Evolutionary conservation across 768 basidiomycete species (phyloP).

Genomic region (Gloeopeniophorella convolvens): DNA sequence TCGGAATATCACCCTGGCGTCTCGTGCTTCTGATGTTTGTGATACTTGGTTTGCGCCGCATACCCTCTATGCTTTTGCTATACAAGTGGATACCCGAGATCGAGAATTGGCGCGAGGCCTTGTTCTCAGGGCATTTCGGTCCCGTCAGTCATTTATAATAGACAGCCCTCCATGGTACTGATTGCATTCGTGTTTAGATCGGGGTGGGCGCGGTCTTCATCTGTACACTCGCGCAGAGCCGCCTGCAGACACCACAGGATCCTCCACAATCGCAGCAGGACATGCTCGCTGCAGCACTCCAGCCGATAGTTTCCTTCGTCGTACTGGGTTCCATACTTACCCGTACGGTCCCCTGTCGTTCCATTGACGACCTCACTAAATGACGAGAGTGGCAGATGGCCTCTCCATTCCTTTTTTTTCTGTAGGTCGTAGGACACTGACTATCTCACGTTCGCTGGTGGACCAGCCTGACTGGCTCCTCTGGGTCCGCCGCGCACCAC

Average conservation of each 20-base stretch:
- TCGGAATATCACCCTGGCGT: slow-evolving; percentile 65
- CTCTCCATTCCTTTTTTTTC: slow-evolving; percentile 49
- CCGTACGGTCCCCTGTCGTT: slow-evolving; percentile 40
- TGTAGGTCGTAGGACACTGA: slow-evolving; percentile 20
- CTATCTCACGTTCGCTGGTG: slow-evolving; percentile 1
- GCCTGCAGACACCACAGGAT: slow-evolving; percentile 47
- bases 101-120: slow-evolving; percentile 72
- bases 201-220: slow-evolving; percentile 92
- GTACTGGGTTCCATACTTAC: slow-evolving; percentile 82
- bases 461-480: slow-evolving; percentile 19
- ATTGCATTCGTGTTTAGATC: slow-evolving; percentile 47
- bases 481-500: slow-evolving; percentile 16
- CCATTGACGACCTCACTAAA: neutral
- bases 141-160: slow-evolving; percentile 19
- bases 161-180: neutral
- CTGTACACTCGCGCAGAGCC: slow-evolving; percentile 60
- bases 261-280: slow-evolving; percentile 69
- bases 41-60: slow-evolving; percentile 70
- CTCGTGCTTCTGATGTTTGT: slow-evolving; percentile 59
- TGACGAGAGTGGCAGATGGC: too few species aligned
- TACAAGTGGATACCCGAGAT: slow-evolving; percentile 89
- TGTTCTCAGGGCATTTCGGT: slow-evolving; percentile 93
- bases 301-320: slow-evolving; percentile 83
- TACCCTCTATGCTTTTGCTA: slow-evolving; percentile 70
- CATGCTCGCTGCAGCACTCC: slow-evolving; percentile 60